phyloP scores from a whole-genome alignment of 1,284 basidiomycete genomes.

The Leccinum pachyderme region DNA sequence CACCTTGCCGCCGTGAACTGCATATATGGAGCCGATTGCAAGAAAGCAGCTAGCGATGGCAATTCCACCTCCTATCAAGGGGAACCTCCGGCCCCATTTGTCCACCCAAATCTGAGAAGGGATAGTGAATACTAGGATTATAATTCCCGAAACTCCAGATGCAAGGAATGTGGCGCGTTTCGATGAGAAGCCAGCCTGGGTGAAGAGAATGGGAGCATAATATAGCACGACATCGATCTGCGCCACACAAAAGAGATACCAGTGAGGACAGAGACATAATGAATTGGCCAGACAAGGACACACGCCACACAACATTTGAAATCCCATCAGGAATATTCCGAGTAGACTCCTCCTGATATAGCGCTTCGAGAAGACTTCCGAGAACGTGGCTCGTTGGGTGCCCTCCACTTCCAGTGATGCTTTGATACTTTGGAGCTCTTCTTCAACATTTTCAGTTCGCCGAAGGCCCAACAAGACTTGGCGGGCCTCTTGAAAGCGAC shows the following conservation, averaged over 20 bases:
- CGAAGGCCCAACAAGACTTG: constrained; percentile 22
- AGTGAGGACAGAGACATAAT: constrained; percentile 27
- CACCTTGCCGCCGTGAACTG: constrained; percentile 32
- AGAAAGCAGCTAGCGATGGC: constrained; percentile 41
- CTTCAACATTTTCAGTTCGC: constrained; percentile 14
- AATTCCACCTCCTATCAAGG: constrained; percentile 45
- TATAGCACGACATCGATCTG: constrained; percentile 33
- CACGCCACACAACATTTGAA: constrained; percentile 42
- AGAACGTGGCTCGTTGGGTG: constrained; percentile 19
- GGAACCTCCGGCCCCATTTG: constrained; percentile 45
- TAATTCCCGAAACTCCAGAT: constrained; percentile 50
- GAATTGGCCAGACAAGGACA: constrained; percentile 2
- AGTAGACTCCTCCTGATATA: constrained; percentile 40
- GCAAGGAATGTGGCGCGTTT: constrained; percentile 49
- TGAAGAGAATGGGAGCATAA: constrained; percentile 52
- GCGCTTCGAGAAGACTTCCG: constrained; percentile 32
- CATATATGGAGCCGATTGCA: constrained; percentile 44
- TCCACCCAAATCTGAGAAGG: constrained; percentile 43
- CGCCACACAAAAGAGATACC: constrained; percentile 10
- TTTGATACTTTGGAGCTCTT: constrained; percentile 24
- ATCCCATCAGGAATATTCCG: constrained; percentile 46
- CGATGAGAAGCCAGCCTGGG: constrained; percentile 47
- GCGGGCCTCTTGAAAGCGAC: constrained; percentile 41
- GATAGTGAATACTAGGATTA: constrained; percentile 45
- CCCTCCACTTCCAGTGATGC: constrained; percentile 26